Evolutionary conservation across 2,329 filamentous ascomycete genomes (phyloP), one percentile per base, ranked within the genome.

Genomic region (Setomelanomma holmii): DNA sequence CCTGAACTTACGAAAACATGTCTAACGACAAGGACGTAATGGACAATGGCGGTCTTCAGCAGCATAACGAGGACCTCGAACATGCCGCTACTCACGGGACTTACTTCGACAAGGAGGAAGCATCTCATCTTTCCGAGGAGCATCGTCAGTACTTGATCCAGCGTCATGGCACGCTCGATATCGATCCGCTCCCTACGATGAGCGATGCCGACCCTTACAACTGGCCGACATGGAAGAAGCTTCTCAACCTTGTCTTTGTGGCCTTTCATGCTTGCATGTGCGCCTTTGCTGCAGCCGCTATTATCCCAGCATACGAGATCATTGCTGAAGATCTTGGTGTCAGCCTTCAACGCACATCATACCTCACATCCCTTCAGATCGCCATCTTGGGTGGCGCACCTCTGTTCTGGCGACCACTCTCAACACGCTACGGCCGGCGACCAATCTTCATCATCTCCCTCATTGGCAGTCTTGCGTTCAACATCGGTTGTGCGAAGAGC

Each of bases 231-330:
- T 81, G 80, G 77, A 82, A 81, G 80, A 85, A 84, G 78, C 66
- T 75, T 1, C 50, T 73, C 47, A 84, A 85, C 51, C 70, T 86
- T 0, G 49, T 78, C 10, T 76, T 85, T 8, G 82, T 86, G 14
- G 80, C 82, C 0, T 83, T 84, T 61, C 82, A 86, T 49, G 80
- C 82, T 22, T 80, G 80, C 68, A 85, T 85, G 80, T 77, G 78
- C 39, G 82, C 81, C 1, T 85, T 86, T 56, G 82, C 76, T 1
- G 81, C 83, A 0, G 76, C 82, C 0, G 71, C 77, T 4, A 84
- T 86, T 56, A 81, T 83, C 53, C 79, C 80, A 2, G 83, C 82
- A 4, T 86, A 81, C 60, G 76, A 79, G 40, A 73, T 76, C 19
- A 85, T 86, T 23, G 76, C 82, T 1, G 68, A 74, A 23, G 82